Evolutionary conservation across 495 filamentous ascomycete species (phyloP).

Genomic region (Lophiostoma macrostomum): DNA sequence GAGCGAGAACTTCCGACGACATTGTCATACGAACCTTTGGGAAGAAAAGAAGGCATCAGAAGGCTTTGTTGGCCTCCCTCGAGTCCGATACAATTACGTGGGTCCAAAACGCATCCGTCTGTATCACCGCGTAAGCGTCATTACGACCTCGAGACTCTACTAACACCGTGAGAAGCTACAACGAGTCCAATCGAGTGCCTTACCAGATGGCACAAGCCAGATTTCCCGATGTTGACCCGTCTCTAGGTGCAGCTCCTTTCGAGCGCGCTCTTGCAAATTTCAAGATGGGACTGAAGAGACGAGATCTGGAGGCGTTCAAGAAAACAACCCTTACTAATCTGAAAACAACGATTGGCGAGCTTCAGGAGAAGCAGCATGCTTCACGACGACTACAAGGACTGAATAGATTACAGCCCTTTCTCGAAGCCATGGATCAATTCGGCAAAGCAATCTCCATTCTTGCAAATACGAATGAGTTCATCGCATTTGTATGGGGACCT

Average conservation of each 20-base stretch:
- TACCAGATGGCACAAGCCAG: too few relatives aligned
- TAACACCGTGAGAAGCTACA: too few relatives aligned
- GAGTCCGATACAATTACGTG: too few relatives aligned
- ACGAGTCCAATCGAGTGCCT: too few relatives aligned
- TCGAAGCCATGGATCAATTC: constrained; percentile 9
- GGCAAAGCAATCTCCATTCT: not conserved
- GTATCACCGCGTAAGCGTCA: too few relatives aligned
- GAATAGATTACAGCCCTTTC: not conserved
- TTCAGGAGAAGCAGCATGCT: constrained; percentile 1
- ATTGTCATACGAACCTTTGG: too few relatives aligned
- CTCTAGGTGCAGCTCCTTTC: not conserved
- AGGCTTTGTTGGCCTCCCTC: too few relatives aligned
- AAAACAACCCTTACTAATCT: not conserved
- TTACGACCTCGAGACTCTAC: too few relatives aligned
- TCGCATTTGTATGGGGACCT: constrained; percentile 17
- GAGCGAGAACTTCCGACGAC: too few relatives aligned
- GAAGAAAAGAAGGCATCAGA: too few relatives aligned
- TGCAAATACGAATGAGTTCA: not conserved
- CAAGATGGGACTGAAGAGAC: not conserved
- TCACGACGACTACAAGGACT: not conserved
- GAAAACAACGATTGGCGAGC: not conserved
- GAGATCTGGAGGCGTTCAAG: not conserved
- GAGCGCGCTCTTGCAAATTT: not conserved
- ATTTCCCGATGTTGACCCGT: too few relatives aligned
- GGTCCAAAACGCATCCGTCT: too few relatives aligned